A percentile compares a stretch with the other conserved stretches of the same genome.
These are phyloP conservation scores for Candida easanensis DNA, from an alignment of 805 yeast genomes.

Conservation along the genomic window DNA sequence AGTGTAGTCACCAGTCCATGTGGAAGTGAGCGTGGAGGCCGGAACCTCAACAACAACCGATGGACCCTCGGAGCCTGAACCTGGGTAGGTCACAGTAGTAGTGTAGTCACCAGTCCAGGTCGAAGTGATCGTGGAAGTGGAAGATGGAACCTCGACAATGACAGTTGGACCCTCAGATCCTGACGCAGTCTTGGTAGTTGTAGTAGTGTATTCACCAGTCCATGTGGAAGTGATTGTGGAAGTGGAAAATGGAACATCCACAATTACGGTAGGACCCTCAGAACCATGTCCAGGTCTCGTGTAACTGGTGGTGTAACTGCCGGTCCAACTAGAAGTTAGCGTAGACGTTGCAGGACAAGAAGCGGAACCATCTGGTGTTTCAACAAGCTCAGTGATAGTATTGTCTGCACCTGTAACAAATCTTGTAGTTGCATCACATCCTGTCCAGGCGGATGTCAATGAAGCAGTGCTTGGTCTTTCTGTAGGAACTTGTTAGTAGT, in stretches of 20 bases:
- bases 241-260: background rate
- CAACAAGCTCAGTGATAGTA: slow-evolving; percentile 11
- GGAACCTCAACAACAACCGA: background rate
- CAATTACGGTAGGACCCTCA: background rate
- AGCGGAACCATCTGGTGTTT: slow-evolving; percentile 1
- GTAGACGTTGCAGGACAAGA: background rate
- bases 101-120: background rate
- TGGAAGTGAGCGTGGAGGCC: background rate
- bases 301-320: slow-evolving; percentile 6
- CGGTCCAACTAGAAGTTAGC: slow-evolving; percentile 3
- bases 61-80: background rate
- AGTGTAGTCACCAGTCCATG: too few relatives aligned
- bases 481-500: background rate
- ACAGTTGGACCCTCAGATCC: too few relatives aligned
- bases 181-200: background rate
- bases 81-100: background rate
- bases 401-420: slow-evolving; percentile 11
- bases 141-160: too few relatives aligned
- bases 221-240: background rate
- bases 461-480: slow-evolving; percentile 3
- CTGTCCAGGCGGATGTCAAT: slow-evolving; percentile 2
- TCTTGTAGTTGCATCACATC: slow-evolving; percentile 8
- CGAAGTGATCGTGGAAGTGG: background rate
- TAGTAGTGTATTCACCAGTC: background rate
- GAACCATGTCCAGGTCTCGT: background rate